These are phyloP conservation scores for Crucibulum laeve DNA, from an alignment of 768 basidiomycete species.

Conservation along the genomic window DNA sequence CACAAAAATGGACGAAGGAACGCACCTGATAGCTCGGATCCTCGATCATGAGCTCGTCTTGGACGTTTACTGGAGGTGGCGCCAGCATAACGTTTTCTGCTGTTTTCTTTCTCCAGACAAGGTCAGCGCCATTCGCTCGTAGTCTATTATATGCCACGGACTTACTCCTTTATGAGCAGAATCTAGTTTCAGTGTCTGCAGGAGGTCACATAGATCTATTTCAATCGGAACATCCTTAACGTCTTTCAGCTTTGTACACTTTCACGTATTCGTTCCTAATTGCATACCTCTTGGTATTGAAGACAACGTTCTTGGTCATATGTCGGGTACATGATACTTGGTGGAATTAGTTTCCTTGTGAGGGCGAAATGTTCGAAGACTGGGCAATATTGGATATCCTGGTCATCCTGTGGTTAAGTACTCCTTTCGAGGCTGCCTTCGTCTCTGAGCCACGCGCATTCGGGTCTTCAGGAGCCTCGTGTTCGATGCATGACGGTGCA, in stretches of 20 bases:
- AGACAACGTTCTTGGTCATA: too few species aligned
- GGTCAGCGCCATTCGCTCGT: slow-evolving; percentile 9
- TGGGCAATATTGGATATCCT: too few species aligned
- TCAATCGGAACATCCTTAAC: slow-evolving; percentile 17
- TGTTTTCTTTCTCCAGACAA: slow-evolving; percentile 41
- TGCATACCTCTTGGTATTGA: too few species aligned
- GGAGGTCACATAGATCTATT: slow-evolving; percentile 48
- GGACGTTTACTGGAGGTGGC: slow-evolving; percentile 11
- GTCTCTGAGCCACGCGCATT: background rate
- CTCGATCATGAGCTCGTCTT: slow-evolving; percentile 44
- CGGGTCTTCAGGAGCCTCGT: slow-evolving; percentile 1
- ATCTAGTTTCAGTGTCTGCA: slow-evolving; percentile 47
- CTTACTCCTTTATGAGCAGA: slow-evolving; percentile 27
- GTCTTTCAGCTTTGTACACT: too few species aligned
- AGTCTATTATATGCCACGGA: slow-evolving; percentile 4
- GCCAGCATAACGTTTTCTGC: slow-evolving; percentile 13
- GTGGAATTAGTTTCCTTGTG: too few species aligned
- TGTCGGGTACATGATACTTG: too few species aligned
- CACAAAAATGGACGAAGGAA: background rate
- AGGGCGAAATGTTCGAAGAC: too few species aligned
- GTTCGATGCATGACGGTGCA: slow-evolving; percentile 6
- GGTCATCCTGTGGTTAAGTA: too few species aligned
- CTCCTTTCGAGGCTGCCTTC: background rate
- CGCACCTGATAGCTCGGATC: slow-evolving; percentile 39
- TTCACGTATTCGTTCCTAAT: too few species aligned